A percentile compares a stretch with the other conserved stretches of the same genome.
These are phyloP conservation scores for Chaetomium fimeti DNA, from an alignment of 495 filamentous ascomycete genomes.

Conservation along the genomic window DNA sequence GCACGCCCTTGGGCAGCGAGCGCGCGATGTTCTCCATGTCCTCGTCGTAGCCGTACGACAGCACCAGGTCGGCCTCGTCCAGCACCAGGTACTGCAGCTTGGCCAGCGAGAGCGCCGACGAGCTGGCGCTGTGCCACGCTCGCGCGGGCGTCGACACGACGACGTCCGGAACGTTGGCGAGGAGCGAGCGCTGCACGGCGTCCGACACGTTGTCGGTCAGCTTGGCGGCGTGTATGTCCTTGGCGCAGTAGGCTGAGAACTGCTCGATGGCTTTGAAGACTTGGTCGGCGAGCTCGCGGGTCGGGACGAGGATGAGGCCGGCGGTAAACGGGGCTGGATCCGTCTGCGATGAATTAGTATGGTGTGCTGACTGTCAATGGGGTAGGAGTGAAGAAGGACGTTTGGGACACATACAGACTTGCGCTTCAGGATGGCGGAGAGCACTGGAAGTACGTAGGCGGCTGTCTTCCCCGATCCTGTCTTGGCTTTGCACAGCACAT, in stretches of 20 bases:
- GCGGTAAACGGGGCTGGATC: conserved; percentile 46
- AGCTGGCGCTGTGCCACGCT: conserved; percentile 67
- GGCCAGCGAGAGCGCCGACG: conserved; percentile 64
- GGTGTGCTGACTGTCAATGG: neutral
- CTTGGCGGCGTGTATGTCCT: conserved; percentile 77
- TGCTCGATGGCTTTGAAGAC: conserved; percentile 70
- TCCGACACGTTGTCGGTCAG: conserved; percentile 85
- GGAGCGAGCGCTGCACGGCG: conserved; percentile 76
- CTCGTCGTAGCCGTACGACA: conserved; percentile 91
- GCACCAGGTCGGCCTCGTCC: conserved; percentile 92
- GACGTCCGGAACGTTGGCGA: conserved; percentile 85
- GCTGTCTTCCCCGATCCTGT: conserved; percentile 95
- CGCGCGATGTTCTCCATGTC: conserved; percentile 77
- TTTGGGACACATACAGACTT: conserved; percentile 57
- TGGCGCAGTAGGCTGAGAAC: conserved; percentile 77
- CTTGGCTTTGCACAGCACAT: conserved; percentile 86
- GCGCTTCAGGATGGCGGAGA: conserved; percentile 73
- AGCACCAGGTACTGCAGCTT: conserved; percentile 78
- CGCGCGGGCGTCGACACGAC: conserved; percentile 85
- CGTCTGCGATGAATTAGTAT: conserved; percentile 27
- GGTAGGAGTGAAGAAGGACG: neutral
- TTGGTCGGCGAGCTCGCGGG: conserved; percentile 89
- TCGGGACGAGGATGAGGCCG: conserved; percentile 87
- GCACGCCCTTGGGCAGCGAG: conserved; percentile 75
- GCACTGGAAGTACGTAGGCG: conserved; percentile 90